phyloP scores from a whole-genome alignment of 352 stramenopile species.

The Pythium chondricola region DNA sequence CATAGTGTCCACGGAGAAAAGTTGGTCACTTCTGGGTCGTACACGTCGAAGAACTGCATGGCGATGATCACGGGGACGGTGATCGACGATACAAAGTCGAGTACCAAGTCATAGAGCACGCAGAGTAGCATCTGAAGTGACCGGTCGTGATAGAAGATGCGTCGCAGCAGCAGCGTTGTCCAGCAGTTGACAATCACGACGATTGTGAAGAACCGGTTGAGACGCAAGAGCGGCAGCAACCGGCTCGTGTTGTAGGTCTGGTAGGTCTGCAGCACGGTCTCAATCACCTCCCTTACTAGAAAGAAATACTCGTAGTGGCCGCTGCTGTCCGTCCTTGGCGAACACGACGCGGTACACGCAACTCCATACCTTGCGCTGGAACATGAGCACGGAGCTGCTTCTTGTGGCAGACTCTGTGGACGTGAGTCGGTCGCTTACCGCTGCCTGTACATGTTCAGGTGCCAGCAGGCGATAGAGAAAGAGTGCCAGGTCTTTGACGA shows the following conservation, averaged over 20 bases:
- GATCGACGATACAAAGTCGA: constrained; percentile 9
- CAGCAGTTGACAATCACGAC: constrained; percentile 15
- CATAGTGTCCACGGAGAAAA: constrained; percentile 1
- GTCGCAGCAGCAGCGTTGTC: constrained; percentile 7
- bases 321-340: neutral
- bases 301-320: constrained; percentile 11
- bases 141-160: neutral
- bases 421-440: too few species aligned
- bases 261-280: constrained; percentile 4
- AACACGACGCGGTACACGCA: neutral
- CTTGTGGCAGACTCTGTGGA: too few species aligned
- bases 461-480: too few species aligned
- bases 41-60: neutral
- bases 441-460: too few species aligned
- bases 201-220: constrained; percentile 11
- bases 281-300: constrained; percentile 6
- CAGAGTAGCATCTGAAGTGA: constrained; percentile 5
- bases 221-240: neutral
- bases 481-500: too few species aligned
- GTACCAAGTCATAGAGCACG: constrained; percentile 2
- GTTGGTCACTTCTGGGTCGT: neutral
- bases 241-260: constrained; percentile 14
- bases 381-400: too few species aligned
- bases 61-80: constrained; percentile 1
- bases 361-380: too few species aligned